Evolutionary conservation across 2,329 filamentous ascomycete species (phyloP), one percentile per base, ranked within the genome.

Genomic region (Neopestalotiopsis clavispora): DNA sequence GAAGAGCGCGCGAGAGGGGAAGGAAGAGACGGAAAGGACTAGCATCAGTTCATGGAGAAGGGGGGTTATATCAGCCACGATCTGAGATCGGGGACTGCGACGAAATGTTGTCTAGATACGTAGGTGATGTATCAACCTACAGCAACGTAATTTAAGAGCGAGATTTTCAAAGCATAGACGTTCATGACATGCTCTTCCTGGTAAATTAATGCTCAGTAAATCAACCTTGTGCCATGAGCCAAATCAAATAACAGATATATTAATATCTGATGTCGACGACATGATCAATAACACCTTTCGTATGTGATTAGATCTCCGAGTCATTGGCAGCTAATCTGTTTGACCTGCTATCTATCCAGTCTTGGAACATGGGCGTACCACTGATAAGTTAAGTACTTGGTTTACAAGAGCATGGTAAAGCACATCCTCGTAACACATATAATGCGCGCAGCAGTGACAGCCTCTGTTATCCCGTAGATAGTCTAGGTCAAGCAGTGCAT

Each of bases 21-120:
- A 30, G 59, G 12, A 61, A 28, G 23, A 28, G 23, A 28, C 23
- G 23, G 23, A 28, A 28, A 28, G 23, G 23, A 61, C 28, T 6
- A 40, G n/a, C 20, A 61, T 61, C 59, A 40, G 14, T 52, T 20
- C n/a, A 52, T 40, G 59, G 59, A 12, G n/a, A 59, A 34, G 59
- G 59, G 23, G 12, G 10, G 32, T 14, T 12, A 38, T 61, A 32
- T 40, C 59, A 34, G 59, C 10, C 28, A 17, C 34, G 59, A 61
- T 61, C 59, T 61, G 59, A 34, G 59, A 61, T 61, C 28, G 30
- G 30, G 17, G 32, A 38, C 59, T 61, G 59, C 59, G 32, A 40
- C n/a, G 59, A 34, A 34, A 20, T 61, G 14, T 61, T 61, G 59
- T 40, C 59, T 61, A 61, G 59, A 34, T 61, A 61, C n/a, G 59